A percentile compares a stretch with the other conserved stretches of the same genome.
phyloP scores from a whole-genome alignment of 768 basidiomycete species.

The Antrodiella citrinella region DNA sequence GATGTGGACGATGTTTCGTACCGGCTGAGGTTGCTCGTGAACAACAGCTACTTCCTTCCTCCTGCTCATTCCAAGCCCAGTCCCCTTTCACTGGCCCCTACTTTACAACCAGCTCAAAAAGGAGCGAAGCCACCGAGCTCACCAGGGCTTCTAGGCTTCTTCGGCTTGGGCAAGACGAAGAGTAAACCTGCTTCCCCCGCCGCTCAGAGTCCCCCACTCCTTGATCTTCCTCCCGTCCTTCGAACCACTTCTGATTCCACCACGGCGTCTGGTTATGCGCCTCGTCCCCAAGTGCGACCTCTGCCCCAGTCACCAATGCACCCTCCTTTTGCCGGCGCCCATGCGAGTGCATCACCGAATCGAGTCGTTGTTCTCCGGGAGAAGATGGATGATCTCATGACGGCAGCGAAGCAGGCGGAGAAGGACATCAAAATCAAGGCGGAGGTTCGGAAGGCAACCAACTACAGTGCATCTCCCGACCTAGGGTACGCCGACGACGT shows the following conservation, averaged over 20 bases:
- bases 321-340: constrained; percentile 28
- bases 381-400: constrained; percentile 61
- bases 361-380: constrained; percentile 78
- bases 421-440: constrained; percentile 57
- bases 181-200: constrained; percentile 48
- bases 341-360: constrained; percentile 24
- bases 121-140: constrained; percentile 41
- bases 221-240: constrained; percentile 23
- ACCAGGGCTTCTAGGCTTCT: constrained; percentile 58
- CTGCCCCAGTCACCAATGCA: constrained; percentile 25
- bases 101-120: constrained; percentile 23
- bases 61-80: constrained; percentile 82
- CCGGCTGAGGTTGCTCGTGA: constrained; percentile 74
- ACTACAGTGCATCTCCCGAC: constrained; percentile 29
- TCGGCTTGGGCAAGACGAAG: constrained; percentile 59
- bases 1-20: constrained; percentile 76
- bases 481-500: constrained; percentile 41
- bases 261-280: constrained; percentile 33
- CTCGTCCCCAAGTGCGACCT: constrained; percentile 13
- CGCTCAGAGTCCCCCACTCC: constrained; percentile 19
- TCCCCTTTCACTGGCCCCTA: constrained; percentile 52
- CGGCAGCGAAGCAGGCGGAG: constrained; percentile 71
- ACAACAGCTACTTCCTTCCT: constrained; percentile 84
- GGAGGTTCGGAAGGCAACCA: constrained; percentile 37
- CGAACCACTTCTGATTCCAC: constrained; percentile 63